Evolutionary conservation across 257 asterid genomes (phyloP).

Genomic region (Gentiana macrophylla): DNA sequence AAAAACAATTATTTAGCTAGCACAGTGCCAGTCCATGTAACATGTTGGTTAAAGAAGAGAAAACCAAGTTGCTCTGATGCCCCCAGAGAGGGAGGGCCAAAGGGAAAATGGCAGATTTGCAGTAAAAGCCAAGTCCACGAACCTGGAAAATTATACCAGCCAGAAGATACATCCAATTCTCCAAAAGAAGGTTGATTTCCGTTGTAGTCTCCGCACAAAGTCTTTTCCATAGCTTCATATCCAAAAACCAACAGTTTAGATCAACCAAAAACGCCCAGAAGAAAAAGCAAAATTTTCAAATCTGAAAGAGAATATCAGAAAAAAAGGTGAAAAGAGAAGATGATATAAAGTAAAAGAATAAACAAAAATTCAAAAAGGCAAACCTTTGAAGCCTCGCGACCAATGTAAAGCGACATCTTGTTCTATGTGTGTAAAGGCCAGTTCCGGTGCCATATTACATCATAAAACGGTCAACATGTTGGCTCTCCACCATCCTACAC

Average conservation of each 20-base stretch:
- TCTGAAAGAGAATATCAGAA: neutral
- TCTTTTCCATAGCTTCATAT: conserved; percentile 68
- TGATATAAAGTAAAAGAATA: too few species aligned
- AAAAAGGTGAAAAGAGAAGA: too few species aligned
- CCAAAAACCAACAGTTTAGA: conserved; percentile 3
- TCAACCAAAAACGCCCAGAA: conserved; percentile 12
- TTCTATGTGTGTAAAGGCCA: conserved; percentile 17
- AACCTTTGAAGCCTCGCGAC: conserved; percentile 99
- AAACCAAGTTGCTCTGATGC: neutral
- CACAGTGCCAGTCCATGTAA: too few species aligned
- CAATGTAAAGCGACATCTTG: conserved; percentile 87
- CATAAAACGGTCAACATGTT: conserved; percentile 29
- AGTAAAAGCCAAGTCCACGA: neutral
- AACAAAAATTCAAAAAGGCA: conserved; percentile 8
- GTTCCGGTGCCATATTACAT: conserved; percentile 52
- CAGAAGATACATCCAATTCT: conserved; percentile 68
- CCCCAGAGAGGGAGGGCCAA: neutral
- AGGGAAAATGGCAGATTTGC: too few species aligned
- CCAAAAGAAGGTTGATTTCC: conserved; percentile 73
- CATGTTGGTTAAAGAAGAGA: neutral
- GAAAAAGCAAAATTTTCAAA: neutral
- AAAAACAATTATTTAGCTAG: too few species aligned
- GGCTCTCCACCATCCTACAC: conserved; percentile 11
- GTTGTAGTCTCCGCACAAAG: conserved; percentile 58
- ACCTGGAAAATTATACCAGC: conserved; percentile 72